Percentiles rank a stretch among this genome's conserved stretches.
phyloP scores from a whole-genome alignment of 179 eudicot species.

The Corrigiola litoralis region DNA sequence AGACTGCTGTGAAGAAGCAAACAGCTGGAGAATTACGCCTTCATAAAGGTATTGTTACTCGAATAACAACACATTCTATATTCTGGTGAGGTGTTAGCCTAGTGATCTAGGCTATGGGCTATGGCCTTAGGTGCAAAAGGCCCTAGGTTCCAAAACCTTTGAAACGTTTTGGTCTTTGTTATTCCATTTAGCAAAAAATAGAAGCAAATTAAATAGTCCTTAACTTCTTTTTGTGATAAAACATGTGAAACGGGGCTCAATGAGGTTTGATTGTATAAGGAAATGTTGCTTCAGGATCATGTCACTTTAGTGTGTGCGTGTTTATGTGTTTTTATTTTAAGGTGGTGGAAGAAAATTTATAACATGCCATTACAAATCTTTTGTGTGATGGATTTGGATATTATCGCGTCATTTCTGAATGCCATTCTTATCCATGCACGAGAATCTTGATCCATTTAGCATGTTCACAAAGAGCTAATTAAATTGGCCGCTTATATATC shows the following conservation, averaged over 20 bases:
- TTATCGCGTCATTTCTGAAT: not conserved
- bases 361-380: not conserved
- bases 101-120: not conserved
- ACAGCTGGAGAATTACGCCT: conserved; percentile 92
- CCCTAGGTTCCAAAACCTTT: not conserved
- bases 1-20: conserved; percentile 71
- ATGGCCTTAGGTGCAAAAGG: not conserved
- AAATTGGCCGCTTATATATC: too few relatives aligned
- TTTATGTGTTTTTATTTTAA: too few relatives aligned
- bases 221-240: too few relatives aligned
- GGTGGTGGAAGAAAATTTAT: too few relatives aligned
- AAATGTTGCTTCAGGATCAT: not conserved
- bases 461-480: not conserved
- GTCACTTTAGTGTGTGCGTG: not conserved
- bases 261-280: not conserved
- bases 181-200: too few relatives aligned
- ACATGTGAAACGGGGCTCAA: too few relatives aligned
- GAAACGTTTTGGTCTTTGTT: not conserved
- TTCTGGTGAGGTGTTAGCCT: not conserved
- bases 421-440: not conserved
- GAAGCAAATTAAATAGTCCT: too few relatives aligned
- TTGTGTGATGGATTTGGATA: not conserved
- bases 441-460: not conserved
- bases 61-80: not conserved
- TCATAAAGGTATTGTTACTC: conserved; percentile 48